Evolutionary conservation across 1,139 yeast species (phyloP).

Genomic region (Nakaseomyces delphensis): DNA sequence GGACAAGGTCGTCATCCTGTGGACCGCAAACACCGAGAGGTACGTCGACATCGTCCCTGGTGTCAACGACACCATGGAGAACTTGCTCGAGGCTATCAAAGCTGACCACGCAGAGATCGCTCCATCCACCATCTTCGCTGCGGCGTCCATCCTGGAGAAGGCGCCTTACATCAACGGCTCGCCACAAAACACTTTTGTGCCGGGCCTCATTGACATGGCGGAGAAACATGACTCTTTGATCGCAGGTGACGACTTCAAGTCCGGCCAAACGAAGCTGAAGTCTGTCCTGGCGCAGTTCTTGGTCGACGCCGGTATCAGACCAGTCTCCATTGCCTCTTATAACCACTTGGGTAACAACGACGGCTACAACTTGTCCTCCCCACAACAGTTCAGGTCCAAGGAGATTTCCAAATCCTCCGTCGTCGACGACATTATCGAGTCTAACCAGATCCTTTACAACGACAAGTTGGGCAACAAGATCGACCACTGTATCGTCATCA

Average conservation of each 20-base stretch:
- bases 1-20: constrained; percentile 81
- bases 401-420: constrained; percentile 91
- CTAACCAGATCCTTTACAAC: constrained; percentile 79
- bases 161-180: constrained; percentile 93
- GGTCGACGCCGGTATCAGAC: constrained; percentile 96
- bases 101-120: constrained; percentile 74
- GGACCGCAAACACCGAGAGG: constrained; percentile 98
- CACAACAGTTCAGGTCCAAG: constrained; percentile 88
- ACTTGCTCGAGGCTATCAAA: constrained; percentile 66
- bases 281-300: constrained; percentile 91
- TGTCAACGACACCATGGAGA: constrained; percentile 83
- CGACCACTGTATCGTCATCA: constrained; percentile 93
- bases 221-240: constrained; percentile 68
- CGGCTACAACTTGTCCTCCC: constrained; percentile 86
- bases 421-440: constrained; percentile 88
- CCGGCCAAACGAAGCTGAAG: constrained; percentile 93
- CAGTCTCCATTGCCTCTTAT: constrained; percentile 87
- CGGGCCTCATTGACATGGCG: constrained; percentile 87
- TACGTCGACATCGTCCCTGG: constrained; percentile 70
- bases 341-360: constrained; percentile 96
- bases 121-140: constrained; percentile 87
- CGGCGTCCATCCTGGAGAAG: constrained; percentile 81
- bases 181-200: constrained; percentile 95
- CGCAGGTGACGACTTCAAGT: constrained; percentile 96
- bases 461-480: constrained; percentile 69